Evolutionary conservation across 2,329 filamentous ascomycete genomes (phyloP), one percentile per base, ranked within the genome.

Genomic region (Neonectria neomacrospora): DNA sequence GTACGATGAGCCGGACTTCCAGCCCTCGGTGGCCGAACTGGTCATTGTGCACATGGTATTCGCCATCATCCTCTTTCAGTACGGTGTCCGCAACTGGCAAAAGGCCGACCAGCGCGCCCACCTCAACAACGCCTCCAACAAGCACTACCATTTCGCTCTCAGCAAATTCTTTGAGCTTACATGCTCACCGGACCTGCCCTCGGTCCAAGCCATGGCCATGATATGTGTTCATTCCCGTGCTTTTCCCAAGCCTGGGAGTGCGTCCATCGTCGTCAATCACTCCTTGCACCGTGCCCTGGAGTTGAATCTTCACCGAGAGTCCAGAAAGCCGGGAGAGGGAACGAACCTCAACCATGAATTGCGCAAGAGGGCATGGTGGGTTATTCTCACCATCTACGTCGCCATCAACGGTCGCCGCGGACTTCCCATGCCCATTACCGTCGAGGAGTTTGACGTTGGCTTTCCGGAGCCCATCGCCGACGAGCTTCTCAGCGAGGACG

Each of bases 11-110:
- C 82, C 85, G 16, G 80, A 75, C 58, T 92, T 90, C 74, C 81
- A 84, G 54, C 85, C 91, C 1, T 85, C 86, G 0, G 77, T 85
- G 0, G 84, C 91, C 2, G 89, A 96, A 73, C 83, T 84, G 1
- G 90, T 92, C 42, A 87, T 88, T 61, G 84, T 94, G 0, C 91
- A 95, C 76, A 92, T 94, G 88, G 85, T 96, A 44, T 89, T 96
- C 62, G 90, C 91, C 11, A 89, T 89, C 53, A 91, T 95, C 70
- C 89, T 90, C 73, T 93, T 91, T 69, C 92, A 96, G 70, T 91
- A 89, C 63, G 90, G 90, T n/a, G 82, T 88, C 5, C 85, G 92
- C 20, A 94, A 93, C 70, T 81, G 82, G 64, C 83, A 88, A 63
- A 80, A 86, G 60, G 75, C 84, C 16, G 82, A 83, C 3, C 82